Conservation (phyloP, 2,329 filamentous ascomycete species). For the Talaromyces rugulosus region DNA sequence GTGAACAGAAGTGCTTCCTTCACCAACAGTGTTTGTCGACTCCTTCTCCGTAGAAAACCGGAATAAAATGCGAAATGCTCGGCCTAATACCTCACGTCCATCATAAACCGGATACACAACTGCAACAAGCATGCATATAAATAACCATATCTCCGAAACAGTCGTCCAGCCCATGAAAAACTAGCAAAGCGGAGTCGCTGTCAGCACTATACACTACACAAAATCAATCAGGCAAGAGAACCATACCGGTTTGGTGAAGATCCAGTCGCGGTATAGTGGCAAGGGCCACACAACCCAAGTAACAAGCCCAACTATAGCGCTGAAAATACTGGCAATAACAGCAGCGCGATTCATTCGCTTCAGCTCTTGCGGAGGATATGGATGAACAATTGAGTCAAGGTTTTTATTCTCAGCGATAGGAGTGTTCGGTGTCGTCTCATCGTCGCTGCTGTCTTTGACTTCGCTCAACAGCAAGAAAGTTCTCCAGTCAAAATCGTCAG, state of each 20-base stretch:
- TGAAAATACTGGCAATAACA: conserved; percentile 20
- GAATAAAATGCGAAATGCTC: conserved; percentile 8
- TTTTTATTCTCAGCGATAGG: neutral
- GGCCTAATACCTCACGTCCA: conserved; percentile 13
- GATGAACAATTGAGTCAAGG: conserved; percentile 16
- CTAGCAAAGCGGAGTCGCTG: neutral
- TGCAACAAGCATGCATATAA: conserved; percentile 15
- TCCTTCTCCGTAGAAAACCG: neutral
- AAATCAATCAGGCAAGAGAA: neutral
- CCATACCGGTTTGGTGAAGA: conserved; percentile 14
- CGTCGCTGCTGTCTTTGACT: conserved; percentile 4
- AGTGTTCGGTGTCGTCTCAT: neutral
- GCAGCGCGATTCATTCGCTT: conserved; percentile 18
- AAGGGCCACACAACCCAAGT: conserved; percentile 19
- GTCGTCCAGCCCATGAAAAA: conserved; percentile 18
- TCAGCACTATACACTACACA: too few relatives aligned
- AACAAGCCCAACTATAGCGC: conserved; percentile 18
- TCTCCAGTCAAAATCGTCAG: conserved; percentile 11
- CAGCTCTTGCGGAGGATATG: conserved; percentile 15
- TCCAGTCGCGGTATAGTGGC: conserved; percentile 18
- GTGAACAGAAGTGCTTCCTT: neutral
- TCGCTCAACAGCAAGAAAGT: conserved; percentile 9
- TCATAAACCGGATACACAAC: conserved; percentile 17
- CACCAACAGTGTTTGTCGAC: neutral
- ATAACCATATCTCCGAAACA: conserved; percentile 18